Evolutionary conservation across 805 yeast genomes (phyloP).

Genomic region (Ogataea ramenticola): DNA sequence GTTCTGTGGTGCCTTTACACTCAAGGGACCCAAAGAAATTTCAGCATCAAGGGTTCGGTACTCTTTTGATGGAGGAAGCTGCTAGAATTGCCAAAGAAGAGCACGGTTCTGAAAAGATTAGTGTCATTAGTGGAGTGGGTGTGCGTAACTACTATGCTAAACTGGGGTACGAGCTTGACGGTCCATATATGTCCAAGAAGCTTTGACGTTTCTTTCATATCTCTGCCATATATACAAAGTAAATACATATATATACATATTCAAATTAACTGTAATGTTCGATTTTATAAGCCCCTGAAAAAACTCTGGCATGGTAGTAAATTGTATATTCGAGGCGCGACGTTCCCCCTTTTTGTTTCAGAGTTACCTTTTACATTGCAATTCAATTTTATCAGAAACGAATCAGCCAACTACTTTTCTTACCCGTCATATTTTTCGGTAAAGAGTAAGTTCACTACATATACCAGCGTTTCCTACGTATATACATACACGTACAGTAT

Average conservation of each 20-base stretch:
- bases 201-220: neutral
- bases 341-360: too few relatives aligned
- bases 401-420: too few relatives aligned
- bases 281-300: too few relatives aligned
- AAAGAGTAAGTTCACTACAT: too few relatives aligned
- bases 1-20: conserved; percentile 94
- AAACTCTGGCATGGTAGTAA: too few relatives aligned
- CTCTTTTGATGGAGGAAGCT: conserved; percentile 96
- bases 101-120: conserved; percentile 84
- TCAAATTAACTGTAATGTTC: too few relatives aligned
- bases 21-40: conserved; percentile 95
- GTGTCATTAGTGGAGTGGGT: conserved; percentile 96
- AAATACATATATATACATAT: neutral
- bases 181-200: conserved; percentile 91
- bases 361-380: too few relatives aligned
- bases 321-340: too few relatives aligned
- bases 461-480: too few relatives aligned
- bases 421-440: too few relatives aligned
- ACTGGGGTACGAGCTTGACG: conserved; percentile 86
- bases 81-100: conserved; percentile 92
- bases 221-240: neutral
- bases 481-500: too few relatives aligned
- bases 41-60: conserved; percentile 99
- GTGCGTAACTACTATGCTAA: conserved; percentile 93
- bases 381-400: too few relatives aligned